Percentiles rank a stretch among this genome's conserved stretches.
These are phyloP conservation scores for Penicillium sp. DNA, from an alignment of 2,329 filamentous ascomycete genomes.

Conservation along the genomic window DNA sequence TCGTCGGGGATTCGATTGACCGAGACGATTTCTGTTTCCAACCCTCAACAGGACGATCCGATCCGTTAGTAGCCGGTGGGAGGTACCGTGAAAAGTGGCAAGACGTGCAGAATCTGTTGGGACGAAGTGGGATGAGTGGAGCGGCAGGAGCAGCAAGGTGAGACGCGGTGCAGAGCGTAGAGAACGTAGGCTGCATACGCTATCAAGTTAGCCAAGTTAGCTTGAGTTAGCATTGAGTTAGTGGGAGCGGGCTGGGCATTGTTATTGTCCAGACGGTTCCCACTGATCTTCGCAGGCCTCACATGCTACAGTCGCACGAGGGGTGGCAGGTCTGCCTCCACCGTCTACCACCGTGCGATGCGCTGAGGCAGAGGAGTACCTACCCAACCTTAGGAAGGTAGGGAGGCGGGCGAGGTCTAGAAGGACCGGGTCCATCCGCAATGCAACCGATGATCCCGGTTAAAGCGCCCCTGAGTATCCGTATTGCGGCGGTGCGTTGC, in stretches of 20 bases:
- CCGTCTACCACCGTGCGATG: constrained; percentile 2
- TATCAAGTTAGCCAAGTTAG: not conserved
- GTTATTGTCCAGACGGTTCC: not conserved
- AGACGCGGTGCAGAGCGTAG: not conserved
- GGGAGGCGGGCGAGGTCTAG: not conserved
- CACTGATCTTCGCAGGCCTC: constrained; percentile 17
- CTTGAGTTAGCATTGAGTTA: constrained; percentile 1
- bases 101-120: constrained; percentile 13
- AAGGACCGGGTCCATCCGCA: constrained; percentile 11
- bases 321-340: constrained; percentile 6
- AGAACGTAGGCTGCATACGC: constrained; percentile 1
- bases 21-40: constrained; percentile 1
- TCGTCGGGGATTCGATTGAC: not conserved
- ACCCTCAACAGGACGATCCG: not conserved
- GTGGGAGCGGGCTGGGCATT: not conserved
- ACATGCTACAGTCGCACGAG: constrained; percentile 13
- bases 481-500: not conserved
- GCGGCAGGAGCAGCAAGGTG: not conserved
- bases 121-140: constrained; percentile 27
- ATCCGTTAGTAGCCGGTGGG: not conserved
- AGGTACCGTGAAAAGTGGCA: not conserved
- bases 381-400: no score
- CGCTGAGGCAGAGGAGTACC: no score
- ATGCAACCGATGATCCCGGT: constrained; percentile 13
- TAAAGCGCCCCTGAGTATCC: not conserved